Evolutionary conservation across 176 grass and related monocot species (phyloP), one percentile per base, ranked within the genome.

Genomic region (Paspalum vaginatum): DNA sequence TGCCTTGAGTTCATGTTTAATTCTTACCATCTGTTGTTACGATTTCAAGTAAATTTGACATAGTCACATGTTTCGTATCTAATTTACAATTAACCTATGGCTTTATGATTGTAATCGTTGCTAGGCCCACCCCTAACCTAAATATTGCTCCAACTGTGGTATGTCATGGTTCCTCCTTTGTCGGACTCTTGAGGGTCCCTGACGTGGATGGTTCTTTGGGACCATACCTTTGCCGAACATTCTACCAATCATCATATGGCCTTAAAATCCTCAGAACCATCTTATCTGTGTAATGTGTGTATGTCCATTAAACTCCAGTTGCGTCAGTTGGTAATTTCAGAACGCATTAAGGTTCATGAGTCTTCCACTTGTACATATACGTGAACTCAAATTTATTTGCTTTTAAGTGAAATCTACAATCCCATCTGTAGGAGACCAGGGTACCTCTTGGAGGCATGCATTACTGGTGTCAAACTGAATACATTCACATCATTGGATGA

Each of bases 391-490:
- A 77, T 76, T 50, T 41, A 16, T 81, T 71, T 49, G 49, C 46
- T 77, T 70, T 72, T 17, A 69, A 89, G 72, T 89, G 80, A 77
- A 85, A 81, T 71, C 56, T 81, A 71, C 72, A 81, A 76, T 77
- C 77, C 65, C 72, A 58, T 85, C 58, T 85, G 87, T 85, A 89
- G 87, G 83, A 85, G n/a, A 72, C 83, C 81, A 77, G 51, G 72
- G 78, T 89, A 82, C 78, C 83, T 77, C 72, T 72, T 81, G 83
- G 77, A 81, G 87, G 49, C 71, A 72, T 85, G 79, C 65, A 77
- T 89, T 77, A 71, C 66, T 89, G 72, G 65, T 81, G 78, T 65
- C 27, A 56, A 81, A 85, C 21, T 89, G 77, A 82, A 81, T 78
- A 58, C 58, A 20, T 85, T 89, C 78, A 85, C 65, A 64, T 44